phyloP scores from a whole-genome alignment of 345 rosid genomes.

The Populus davidiana region DNA sequence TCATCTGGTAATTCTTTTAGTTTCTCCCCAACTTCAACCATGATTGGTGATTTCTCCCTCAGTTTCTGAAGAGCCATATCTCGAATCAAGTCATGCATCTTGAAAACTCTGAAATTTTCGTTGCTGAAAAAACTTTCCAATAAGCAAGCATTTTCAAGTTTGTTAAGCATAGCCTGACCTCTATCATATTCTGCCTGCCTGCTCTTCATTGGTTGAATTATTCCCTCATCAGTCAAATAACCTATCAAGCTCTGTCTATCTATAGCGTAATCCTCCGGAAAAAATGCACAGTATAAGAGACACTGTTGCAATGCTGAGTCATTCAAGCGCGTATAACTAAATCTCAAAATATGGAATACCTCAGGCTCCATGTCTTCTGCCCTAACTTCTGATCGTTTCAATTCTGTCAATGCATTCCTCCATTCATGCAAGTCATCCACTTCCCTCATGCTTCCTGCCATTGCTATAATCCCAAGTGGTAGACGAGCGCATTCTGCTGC shows the following conservation, averaged over 20 bases:
- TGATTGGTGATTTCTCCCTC: background rate
- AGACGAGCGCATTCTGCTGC: slow-evolving; percentile 18
- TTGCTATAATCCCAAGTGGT: slow-evolving; percentile 15
- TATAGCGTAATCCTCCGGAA: background rate
- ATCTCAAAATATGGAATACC: background rate
- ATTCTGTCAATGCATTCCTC: slow-evolving; percentile 11
- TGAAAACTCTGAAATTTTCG: slow-evolving; percentile 9
- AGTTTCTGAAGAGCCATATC: slow-evolving; percentile 20
- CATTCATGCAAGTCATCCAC: slow-evolving; percentile 12
- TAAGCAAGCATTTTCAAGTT: slow-evolving; percentile 13
- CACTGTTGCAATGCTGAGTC: slow-evolving; percentile 16
- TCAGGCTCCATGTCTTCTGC: background rate
- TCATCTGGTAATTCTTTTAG: slow-evolving; percentile 12
- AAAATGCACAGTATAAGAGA: slow-evolving; percentile 25
- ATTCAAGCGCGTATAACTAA: slow-evolving; percentile 14
- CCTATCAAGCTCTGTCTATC: background rate
- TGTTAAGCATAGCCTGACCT: slow-evolving; percentile 16
- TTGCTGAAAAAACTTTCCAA: background rate
- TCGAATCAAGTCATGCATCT: slow-evolving; percentile 30
- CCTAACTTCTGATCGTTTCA: background rate
- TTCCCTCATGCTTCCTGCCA: slow-evolving; percentile 21
- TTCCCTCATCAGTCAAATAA: slow-evolving; percentile 18
- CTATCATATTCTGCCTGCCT: background rate
- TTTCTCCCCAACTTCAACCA: slow-evolving; percentile 21
- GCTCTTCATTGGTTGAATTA: slow-evolving; percentile 4